Conservation (phyloP, 108 stramenopile species). For the Cyclotella baltica region DNA sequence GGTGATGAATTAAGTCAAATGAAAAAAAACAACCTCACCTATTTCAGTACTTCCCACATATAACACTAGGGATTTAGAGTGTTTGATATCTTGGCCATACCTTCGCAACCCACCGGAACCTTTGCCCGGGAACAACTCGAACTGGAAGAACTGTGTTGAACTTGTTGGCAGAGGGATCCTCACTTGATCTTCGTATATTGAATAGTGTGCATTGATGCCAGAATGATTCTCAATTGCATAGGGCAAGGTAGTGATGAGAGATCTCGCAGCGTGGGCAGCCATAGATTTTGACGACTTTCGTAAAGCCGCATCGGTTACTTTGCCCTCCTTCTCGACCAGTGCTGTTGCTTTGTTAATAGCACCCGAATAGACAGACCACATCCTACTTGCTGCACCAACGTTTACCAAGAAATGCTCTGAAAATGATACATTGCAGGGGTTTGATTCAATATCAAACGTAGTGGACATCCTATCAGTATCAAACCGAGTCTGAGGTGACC, state of each 20-base stretch:
- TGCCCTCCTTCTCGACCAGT: slow-evolving; percentile 36
- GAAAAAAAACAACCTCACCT: not conserved
- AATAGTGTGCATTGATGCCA: slow-evolving; percentile 62
- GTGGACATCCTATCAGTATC: slow-evolving; percentile 63
- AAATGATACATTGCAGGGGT: slow-evolving; percentile 78
- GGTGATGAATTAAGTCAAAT: not conserved
- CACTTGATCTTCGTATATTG: slow-evolving; percentile 39
- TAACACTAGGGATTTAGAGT: slow-evolving; percentile 63
- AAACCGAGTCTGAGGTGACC: slow-evolving; percentile 61
- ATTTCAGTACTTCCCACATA: slow-evolving; percentile 50
- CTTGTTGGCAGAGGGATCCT: slow-evolving; percentile 40
- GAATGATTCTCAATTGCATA: slow-evolving; percentile 82
- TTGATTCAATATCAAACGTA: slow-evolving; percentile 78
- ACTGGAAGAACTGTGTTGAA: slow-evolving; percentile 77
- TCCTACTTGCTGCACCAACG: slow-evolving; percentile 74
- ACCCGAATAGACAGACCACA: slow-evolving; percentile 84
- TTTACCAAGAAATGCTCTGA: slow-evolving; percentile 87
- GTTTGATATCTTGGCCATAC: slow-evolving; percentile 84
- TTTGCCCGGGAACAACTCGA: slow-evolving; percentile 66
- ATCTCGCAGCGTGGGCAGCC: slow-evolving; percentile 74
- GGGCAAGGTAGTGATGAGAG: slow-evolving; percentile 75
- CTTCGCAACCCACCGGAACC: slow-evolving; percentile 76
- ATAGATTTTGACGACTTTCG: slow-evolving; percentile 48
- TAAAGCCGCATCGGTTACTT: slow-evolving; percentile 19
- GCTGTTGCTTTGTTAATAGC: slow-evolving; percentile 52